Conservation (phyloP, 768 basidiomycete genomes). For the Lenzites betulinus region DNA sequence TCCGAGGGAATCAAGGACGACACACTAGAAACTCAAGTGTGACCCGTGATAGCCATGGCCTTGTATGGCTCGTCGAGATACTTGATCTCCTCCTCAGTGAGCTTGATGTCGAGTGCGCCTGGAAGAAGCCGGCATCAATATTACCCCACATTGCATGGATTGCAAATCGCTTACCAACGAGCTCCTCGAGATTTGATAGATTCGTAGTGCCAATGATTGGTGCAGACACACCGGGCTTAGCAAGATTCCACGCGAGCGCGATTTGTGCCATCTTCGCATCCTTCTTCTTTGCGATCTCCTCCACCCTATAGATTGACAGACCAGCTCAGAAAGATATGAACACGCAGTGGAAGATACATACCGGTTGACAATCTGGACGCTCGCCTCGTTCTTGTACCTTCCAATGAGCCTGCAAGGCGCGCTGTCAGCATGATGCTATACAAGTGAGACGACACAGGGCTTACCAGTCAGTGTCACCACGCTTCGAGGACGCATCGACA, state of each 20-base stretch:
- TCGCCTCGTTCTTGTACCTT: constrained; percentile 3
- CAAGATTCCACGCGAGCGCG: constrained; percentile 20
- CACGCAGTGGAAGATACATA: not conserved
- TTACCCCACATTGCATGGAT: not conserved
- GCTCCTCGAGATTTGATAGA: constrained; percentile 41
- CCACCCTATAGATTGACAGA: constrained; percentile 29
- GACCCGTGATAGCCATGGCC: constrained; percentile 36
- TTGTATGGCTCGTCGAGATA: constrained; percentile 56
- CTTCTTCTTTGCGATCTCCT: constrained; percentile 44
- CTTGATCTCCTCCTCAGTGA: constrained; percentile 58
- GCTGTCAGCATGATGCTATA: not conserved
- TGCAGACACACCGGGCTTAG: not conserved
- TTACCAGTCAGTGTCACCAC: constrained; percentile 28
- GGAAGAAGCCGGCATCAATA: not conserved
- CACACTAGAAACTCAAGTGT: constrained; percentile 19
- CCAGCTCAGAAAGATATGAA: too few species aligned
- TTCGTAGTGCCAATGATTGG: constrained; percentile 46
- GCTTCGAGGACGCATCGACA: constrained; percentile 23
- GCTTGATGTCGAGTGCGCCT: constrained; percentile 48
- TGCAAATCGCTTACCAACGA: constrained; percentile 30
- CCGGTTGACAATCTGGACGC: constrained; percentile 41
- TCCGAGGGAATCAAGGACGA: too few species aligned
- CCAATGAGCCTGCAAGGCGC: not conserved
- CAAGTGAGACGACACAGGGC: not conserved
- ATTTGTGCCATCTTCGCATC: constrained; percentile 46